phyloP scores from a whole-genome alignment of 148 eudicot genomes.

The Arctostaphylos glauca region DNA sequence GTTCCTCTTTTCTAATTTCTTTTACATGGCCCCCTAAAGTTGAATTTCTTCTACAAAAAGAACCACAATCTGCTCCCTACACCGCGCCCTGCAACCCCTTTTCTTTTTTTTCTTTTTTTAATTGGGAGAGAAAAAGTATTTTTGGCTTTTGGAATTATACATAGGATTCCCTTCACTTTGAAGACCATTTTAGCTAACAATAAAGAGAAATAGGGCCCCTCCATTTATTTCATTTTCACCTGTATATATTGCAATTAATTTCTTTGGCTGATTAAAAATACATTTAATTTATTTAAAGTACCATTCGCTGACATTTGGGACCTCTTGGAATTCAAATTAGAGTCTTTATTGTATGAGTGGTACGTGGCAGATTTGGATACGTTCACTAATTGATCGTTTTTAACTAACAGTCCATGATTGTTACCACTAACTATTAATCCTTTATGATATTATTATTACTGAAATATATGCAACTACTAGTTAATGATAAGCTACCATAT shows the following conservation, averaged over 20 bases:
- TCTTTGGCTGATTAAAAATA: neutral
- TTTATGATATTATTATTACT: neutral
- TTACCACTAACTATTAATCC: neutral
- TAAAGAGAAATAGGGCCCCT: conserved; percentile 21
- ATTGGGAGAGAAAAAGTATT: conserved; percentile 22
- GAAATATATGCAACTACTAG: neutral
- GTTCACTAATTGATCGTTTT: neutral
- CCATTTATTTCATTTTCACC: neutral
- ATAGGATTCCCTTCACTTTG: conserved; percentile 40
- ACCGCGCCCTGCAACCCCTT: neutral
- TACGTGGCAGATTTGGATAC: neutral
- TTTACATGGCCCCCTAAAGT: conserved; percentile 22
- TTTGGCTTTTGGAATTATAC: conserved; percentile 36
- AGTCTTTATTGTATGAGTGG: neutral
- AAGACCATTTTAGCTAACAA: conserved; percentile 18
- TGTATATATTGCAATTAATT: neutral
- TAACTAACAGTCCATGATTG: conserved; percentile 2
- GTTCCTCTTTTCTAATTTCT: conserved; percentile 16
- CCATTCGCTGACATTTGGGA: neutral
- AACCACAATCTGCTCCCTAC: conserved; percentile 19
- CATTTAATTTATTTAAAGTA: neutral
- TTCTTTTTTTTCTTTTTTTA: neutral
- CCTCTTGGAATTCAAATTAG: neutral
- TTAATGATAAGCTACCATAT: neutral
- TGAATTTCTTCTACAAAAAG: neutral